These are phyloP conservation scores for Lasiosphaeriaceae sp. DNA, from an alignment of 495 filamentous ascomycete species.

Conservation along the genomic window DNA sequence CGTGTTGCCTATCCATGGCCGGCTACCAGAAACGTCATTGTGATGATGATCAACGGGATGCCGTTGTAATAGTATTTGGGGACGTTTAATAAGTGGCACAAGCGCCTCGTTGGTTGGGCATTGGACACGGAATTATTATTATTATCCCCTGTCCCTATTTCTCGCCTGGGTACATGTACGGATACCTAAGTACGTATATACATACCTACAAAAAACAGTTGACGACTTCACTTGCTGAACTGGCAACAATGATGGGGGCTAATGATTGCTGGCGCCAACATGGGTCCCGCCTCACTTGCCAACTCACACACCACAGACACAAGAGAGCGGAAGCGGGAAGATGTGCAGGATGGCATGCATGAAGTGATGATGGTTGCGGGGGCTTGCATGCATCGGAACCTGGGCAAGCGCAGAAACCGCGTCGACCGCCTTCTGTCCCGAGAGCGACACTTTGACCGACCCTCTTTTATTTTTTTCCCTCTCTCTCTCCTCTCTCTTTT, in stretches of 20 bases:
- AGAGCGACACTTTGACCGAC: neutral
- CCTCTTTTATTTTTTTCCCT: neutral
- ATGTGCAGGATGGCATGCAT: constrained; percentile 13
- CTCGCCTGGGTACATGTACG: too few relatives aligned
- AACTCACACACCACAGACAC: neutral
- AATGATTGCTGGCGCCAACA: too few relatives aligned
- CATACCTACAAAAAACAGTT: too few relatives aligned
- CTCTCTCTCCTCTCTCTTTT: too few relatives aligned
- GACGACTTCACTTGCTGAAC: too few relatives aligned
- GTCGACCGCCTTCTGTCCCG: neutral
- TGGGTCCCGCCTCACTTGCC: neutral
- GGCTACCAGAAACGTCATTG: too few relatives aligned
- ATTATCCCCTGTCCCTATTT: too few relatives aligned
- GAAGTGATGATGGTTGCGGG: neutral
- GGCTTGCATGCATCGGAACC: constrained; percentile 8
- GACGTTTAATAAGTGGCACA: too few relatives aligned
- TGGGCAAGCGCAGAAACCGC: neutral
- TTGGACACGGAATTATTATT: too few relatives aligned
- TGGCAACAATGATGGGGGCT: neutral
- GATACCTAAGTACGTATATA: too few relatives aligned
- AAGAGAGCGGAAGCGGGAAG: constrained; percentile 1
- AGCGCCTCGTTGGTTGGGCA: too few relatives aligned
- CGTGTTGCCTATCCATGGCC: neutral
- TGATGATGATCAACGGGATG: neutral
- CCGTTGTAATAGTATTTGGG: too few relatives aligned